Evolutionary conservation across 148 eudicot genomes (phyloP), one percentile per base, ranked within the genome.

Genomic region (Camellia japonica): DNA sequence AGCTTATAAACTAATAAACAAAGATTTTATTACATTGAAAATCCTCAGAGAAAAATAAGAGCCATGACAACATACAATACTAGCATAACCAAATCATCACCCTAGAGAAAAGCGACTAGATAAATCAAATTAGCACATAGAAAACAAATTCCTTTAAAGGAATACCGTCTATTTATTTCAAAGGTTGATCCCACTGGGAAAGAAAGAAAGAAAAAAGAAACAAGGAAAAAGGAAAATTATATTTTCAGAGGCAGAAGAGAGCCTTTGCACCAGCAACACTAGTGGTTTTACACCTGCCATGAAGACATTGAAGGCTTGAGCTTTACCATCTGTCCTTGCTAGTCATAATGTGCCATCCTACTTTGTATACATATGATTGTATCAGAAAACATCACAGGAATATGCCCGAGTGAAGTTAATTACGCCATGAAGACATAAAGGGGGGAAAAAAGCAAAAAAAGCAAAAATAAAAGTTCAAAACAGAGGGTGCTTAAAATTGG

Each of bases 71-170:
- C n/a, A 75, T 18, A 66, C 14, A 61, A 68, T 18, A 64, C 72
- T n/a, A 68, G 51, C 55, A 64, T 52, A 51, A 58, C 38, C n/a
- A 68, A 52, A 51, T 61, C 41, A 71, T 30, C 72, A 63, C 63
- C 82, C 59, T 47, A n/a, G 20, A 49, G 69, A 72, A 23, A 71
- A 74, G 65, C 9, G 23, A 80, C 12, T n/a, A 75, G 41, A 64
- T 13, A 64, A 73, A 63, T 19, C 61, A 64, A 38, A 16, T 73
- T 62, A n/a, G n/a, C 18, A 49, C 43, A 52, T 49, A 54, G 62
- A 41, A 49, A 43, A 51, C 62, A 52, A 30, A 66, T 5, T 41
- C 14, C 54, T 73, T n/a, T 14, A 18, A 68, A 54, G 44, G 14
- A 4, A 66, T 18, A 51, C 14, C 46, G 5, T 49, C 7, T 55